These are phyloP conservation scores for Pseudocercospora crystallina DNA, from an alignment of 2,329 filamentous ascomycete species.

Conservation along the genomic window DNA sequence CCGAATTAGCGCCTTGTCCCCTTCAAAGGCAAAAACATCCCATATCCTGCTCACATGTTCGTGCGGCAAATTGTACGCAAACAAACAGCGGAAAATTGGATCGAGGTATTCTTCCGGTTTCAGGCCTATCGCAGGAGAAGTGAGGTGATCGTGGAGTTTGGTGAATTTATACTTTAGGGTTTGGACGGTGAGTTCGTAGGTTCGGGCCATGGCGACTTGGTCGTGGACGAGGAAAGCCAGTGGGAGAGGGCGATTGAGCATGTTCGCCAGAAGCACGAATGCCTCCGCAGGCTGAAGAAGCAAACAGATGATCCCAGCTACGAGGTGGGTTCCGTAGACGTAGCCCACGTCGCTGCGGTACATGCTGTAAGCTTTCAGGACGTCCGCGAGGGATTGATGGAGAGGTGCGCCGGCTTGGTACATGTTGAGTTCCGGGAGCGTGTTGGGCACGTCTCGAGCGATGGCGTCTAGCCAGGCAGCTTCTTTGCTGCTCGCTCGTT, in stretches of 20 bases:
- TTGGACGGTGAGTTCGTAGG: constrained; percentile 68
- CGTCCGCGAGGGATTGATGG: constrained; percentile 66
- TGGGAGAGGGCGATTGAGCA: constrained; percentile 73
- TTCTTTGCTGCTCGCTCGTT: constrained; percentile 51
- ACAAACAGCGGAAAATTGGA: constrained; percentile 34
- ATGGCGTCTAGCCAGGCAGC: constrained; percentile 65
- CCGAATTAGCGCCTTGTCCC: constrained; percentile 69
- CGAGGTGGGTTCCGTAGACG: constrained; percentile 70
- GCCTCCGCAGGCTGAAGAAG: constrained; percentile 65
- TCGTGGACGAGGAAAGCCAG: constrained; percentile 75
- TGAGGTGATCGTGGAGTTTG: constrained; percentile 64
- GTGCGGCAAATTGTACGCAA: constrained; percentile 34
- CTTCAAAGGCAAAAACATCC: constrained; percentile 83
- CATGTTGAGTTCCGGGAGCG: constrained; percentile 71
- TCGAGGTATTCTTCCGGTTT: constrained; percentile 40
- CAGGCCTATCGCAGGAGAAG: constrained; percentile 37
- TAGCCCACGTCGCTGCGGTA: constrained; percentile 82
- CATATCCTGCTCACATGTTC: constrained; percentile 65
- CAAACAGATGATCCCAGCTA: constrained; percentile 70
- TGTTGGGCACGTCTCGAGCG: constrained; percentile 62
- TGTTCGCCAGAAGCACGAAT: constrained; percentile 72
- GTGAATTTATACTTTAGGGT: constrained; percentile 65
- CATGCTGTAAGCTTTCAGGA: constrained; percentile 76
- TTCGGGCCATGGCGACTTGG: constrained; percentile 64
- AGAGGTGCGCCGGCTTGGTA: constrained; percentile 65